Percentiles rank a stretch among this genome's conserved stretches.
Evolutionary conservation across 2,329 filamentous ascomycete species (phyloP).

Genomic region (Chaetomium globosum): DNA sequence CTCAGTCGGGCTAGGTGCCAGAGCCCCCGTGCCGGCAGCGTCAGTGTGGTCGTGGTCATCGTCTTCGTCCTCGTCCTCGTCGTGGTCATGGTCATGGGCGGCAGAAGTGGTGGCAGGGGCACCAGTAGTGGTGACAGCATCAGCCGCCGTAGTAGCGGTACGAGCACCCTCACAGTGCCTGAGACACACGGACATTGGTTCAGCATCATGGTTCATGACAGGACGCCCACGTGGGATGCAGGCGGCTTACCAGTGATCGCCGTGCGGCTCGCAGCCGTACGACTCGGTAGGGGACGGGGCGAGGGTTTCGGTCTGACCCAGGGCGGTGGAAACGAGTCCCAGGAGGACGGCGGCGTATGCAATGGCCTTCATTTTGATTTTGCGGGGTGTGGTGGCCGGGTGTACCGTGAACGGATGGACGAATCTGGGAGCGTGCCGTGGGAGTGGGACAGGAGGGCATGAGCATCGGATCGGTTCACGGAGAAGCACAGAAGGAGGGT

Average conservation of each 20-base stretch:
- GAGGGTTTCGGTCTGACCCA: constrained; percentile 26
- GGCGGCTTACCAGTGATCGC: constrained; percentile 45
- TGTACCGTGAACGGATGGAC: not conserved
- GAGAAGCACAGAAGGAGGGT: not conserved
- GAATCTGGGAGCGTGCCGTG: not conserved
- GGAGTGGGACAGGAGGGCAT: not conserved
- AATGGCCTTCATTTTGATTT: constrained; percentile 29
- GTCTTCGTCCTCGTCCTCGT: constrained; percentile 25
- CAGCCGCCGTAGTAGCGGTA: constrained; percentile 19
- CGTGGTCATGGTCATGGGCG: constrained; percentile 20
- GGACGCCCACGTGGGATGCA: constrained; percentile 4
- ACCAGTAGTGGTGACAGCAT: constrained; percentile 6
- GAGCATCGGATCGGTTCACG: not conserved
- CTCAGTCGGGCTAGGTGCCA: constrained; percentile 34
- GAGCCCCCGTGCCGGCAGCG: constrained; percentile 23
- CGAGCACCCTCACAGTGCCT: constrained; percentile 34
- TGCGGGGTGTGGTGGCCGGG: not conserved
- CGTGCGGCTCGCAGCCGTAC: constrained; percentile 43
- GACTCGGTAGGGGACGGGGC: constrained; percentile 38
- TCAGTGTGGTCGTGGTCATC: constrained; percentile 21
- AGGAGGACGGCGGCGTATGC: constrained; percentile 30
- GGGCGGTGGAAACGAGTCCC: constrained; percentile 26
- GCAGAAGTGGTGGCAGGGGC: constrained; percentile 5
- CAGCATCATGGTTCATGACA: not conserved
- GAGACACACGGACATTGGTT: not conserved